These are phyloP conservation scores for Aaosphaeria pasadenensis DNA, from an alignment of 2,329 filamentous ascomycete genomes.

Conservation along the genomic window DNA sequence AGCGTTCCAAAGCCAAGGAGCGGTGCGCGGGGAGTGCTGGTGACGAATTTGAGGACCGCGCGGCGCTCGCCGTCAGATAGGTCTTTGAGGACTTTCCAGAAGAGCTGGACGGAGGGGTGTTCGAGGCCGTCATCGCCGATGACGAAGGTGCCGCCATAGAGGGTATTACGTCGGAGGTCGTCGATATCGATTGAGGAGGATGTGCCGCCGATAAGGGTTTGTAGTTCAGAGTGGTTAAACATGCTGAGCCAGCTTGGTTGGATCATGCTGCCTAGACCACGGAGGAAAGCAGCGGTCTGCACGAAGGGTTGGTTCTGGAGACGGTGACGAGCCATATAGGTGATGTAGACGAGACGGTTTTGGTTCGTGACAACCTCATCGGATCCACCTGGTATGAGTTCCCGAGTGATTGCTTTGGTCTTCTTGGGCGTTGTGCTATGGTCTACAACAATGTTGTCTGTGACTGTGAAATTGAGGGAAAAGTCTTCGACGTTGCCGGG, in stretches of 20 bases:
- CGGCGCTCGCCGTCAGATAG: constrained; percentile 75
- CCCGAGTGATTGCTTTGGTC: constrained; percentile 64
- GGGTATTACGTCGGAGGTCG: constrained; percentile 79
- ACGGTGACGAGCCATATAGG: constrained; percentile 82
- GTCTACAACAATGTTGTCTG: constrained; percentile 57
- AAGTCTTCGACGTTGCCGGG: constrained; percentile 76
- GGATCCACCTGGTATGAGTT: constrained; percentile 74
- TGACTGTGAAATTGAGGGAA: constrained; percentile 83
- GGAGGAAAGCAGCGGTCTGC: constrained; percentile 87
- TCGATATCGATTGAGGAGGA: constrained; percentile 80
- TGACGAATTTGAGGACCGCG: constrained; percentile 93
- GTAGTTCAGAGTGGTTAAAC: constrained; percentile 96
- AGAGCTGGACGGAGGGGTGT: constrained; percentile 79
- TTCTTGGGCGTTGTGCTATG: constrained; percentile 33
- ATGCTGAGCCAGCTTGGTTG: constrained; percentile 92
- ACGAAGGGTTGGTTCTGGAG: constrained; percentile 73
- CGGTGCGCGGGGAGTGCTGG: constrained; percentile 85
- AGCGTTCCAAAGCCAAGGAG: constrained; percentile 85
- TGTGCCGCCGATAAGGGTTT: constrained; percentile 88
- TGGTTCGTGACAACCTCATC: constrained; percentile 81
- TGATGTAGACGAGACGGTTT: constrained; percentile 92
- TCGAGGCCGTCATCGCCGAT: constrained; percentile 87
- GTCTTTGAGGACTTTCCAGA: constrained; percentile 84
- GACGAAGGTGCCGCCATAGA: constrained; percentile 82
- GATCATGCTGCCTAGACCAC: constrained; percentile 82